Percentiles rank a stretch among this genome's conserved stretches.
phyloP scores from a whole-genome alignment of 495 filamentous ascomycete genomes.

The Astrocystis sublimbata region DNA sequence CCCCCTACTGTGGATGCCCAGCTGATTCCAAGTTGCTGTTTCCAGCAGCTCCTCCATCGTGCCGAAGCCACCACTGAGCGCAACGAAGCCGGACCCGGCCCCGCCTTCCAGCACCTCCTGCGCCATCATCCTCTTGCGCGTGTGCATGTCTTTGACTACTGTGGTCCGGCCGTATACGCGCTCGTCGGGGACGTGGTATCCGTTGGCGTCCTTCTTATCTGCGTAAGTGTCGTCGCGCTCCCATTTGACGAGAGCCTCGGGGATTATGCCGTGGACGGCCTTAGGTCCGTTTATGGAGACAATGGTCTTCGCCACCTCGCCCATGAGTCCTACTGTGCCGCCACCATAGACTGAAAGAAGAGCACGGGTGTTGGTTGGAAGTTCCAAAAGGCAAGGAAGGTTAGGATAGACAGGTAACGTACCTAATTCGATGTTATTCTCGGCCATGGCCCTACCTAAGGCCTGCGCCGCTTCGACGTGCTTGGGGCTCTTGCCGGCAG shows the following conservation, averaged over 20 bases:
- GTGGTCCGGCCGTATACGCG: conserved; percentile 78
- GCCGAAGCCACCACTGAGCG: conserved; percentile 86
- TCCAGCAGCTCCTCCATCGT: conserved; percentile 97
- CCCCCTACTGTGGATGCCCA: conserved; percentile 85
- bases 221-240: conserved; percentile 62
- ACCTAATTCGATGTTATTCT: conserved; percentile 70
- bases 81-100: conserved; percentile 83
- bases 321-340: conserved; percentile 93
- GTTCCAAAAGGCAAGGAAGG: not conserved
- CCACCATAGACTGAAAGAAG: conserved; percentile 75
- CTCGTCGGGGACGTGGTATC: conserved; percentile 59
- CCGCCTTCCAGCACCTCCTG: conserved; percentile 78
- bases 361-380: conserved; percentile 9
- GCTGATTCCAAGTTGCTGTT: conserved; percentile 95
- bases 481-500: conserved; percentile 64
- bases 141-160: conserved; percentile 92
- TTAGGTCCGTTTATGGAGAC: conserved; percentile 78
- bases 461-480: conserved; percentile 73
- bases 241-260: conserved; percentile 76
- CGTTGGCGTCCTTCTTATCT: conserved; percentile 30
- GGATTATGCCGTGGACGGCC: conserved; percentile 91
- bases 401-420: not conserved
- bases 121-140: conserved; percentile 90
- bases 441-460: conserved; percentile 74
- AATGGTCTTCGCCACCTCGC: conserved; percentile 84